Percentiles rank a stretch among this genome's conserved stretches.
Conservation (phyloP, 148 eudicot genomes). For the Persicaria tinctoria region DNA sequence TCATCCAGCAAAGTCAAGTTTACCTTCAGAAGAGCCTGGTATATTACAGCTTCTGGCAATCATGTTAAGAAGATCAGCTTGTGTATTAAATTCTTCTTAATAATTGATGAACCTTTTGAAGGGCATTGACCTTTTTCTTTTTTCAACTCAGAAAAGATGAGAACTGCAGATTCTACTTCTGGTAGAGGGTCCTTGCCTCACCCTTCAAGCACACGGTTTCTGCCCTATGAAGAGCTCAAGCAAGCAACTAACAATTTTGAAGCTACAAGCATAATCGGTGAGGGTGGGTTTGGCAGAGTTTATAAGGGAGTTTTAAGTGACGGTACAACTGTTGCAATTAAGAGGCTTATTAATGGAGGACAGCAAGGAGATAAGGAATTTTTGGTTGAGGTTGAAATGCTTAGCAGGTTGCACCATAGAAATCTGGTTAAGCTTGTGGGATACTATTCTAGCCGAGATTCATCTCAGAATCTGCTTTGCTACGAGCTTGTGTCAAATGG, state of each 20-base stretch:
- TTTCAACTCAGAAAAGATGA: conserved; percentile 36
- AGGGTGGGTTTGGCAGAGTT: conserved; percentile 96
- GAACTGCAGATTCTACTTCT: conserved; percentile 42
- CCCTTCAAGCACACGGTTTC: conserved; percentile 83
- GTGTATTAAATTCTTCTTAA: not conserved
- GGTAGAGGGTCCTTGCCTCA: conserved; percentile 68
- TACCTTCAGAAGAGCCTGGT: conserved; percentile 59
- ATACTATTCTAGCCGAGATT: conserved; percentile 71
- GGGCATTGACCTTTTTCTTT: not conserved
- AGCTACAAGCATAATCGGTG: conserved; percentile 69
- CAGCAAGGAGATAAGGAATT: conserved; percentile 94
- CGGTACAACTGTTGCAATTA: conserved; percentile 91
- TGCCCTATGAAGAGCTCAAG: conserved; percentile 81
- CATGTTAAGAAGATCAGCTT: not conserved
- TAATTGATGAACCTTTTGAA: not conserved
- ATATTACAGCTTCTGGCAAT: conserved; percentile 3
- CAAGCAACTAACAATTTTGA: conserved; percentile 91
- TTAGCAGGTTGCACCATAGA: conserved; percentile 93
- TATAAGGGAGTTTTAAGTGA: conserved; percentile 81
- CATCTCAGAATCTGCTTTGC: conserved; percentile 81
- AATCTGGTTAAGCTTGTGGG: conserved; percentile 97
- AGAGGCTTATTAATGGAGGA: conserved; percentile 84
- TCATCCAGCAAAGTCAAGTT: conserved; percentile 34
- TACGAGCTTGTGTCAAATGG: conserved; percentile 98
- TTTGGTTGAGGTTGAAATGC: conserved; percentile 94